Evolutionary conservation across 768 basidiomycete species (phyloP).

Genomic region (Auriscalpium vulgare): DNA sequence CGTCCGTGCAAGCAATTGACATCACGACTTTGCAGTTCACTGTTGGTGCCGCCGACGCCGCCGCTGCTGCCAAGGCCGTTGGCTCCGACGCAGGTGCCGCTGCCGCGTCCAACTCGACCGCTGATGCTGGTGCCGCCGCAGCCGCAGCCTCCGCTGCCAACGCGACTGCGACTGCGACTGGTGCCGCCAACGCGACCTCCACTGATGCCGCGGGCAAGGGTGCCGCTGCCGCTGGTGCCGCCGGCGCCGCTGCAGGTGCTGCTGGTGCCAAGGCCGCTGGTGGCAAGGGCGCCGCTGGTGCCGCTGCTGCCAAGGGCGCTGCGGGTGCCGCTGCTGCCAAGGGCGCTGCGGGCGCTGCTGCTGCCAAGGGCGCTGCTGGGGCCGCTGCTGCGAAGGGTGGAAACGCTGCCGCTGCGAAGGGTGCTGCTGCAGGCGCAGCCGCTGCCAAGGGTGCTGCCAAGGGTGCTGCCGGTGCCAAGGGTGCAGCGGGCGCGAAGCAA

Average conservation of each 20-base stretch:
- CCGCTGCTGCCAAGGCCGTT: background rate
- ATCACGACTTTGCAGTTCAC: constrained; percentile 4
- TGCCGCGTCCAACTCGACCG: constrained; percentile 6
- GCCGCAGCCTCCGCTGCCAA: background rate
- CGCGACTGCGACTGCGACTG: background rate
- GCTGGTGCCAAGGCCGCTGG: constrained; percentile 10
- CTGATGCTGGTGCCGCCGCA: constrained; percentile 3
- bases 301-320: constrained; percentile 6
- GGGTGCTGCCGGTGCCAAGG: background rate
- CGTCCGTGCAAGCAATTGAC: background rate
- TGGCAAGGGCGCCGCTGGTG: constrained; percentile 6
- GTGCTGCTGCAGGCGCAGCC: background rate
- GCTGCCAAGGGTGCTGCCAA: background rate
- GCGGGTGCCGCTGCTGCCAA: constrained; percentile 10
- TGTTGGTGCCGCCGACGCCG: constrained; percentile 12
- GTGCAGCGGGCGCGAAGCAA: background rate
- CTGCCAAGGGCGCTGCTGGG: constrained; percentile 1
- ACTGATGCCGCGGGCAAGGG: constrained; percentile 1
- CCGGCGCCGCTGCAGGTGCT: constrained; percentile 6
- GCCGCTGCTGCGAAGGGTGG: background rate
- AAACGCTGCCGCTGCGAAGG: background rate
- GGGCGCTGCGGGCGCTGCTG: background rate
- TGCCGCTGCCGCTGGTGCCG: constrained; percentile 7
- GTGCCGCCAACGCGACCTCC: background rate
- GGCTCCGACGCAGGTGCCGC: constrained; percentile 1